Conservation (phyloP, 1,139 yeast genomes). For the Candida tunisiensis region DNA sequence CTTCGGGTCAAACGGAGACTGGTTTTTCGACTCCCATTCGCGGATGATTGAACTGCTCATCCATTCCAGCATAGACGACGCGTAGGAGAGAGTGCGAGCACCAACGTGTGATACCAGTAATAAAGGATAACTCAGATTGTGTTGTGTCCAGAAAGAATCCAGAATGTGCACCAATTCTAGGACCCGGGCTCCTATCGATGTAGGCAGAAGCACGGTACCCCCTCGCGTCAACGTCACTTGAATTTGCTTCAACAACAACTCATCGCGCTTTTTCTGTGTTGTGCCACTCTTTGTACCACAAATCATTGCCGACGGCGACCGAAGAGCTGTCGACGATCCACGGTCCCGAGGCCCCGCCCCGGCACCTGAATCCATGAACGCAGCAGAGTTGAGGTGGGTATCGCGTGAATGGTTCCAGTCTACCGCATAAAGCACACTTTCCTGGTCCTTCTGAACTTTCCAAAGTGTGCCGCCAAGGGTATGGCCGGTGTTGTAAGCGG, state of each 20-base stretch:
- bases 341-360: too few relatives aligned
- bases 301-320: slow-evolving; percentile 73
- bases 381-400: slow-evolving; percentile 67
- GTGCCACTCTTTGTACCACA: slow-evolving; percentile 60
- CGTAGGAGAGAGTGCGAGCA: slow-evolving; percentile 61
- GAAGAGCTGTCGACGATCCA: slow-evolving; percentile 47
- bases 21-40: slow-evolving; percentile 62
- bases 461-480: slow-evolving; percentile 86
- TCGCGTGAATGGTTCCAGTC: slow-evolving; percentile 94
- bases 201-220: slow-evolving; percentile 74
- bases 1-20: slow-evolving; percentile 47
- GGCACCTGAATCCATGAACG: slow-evolving; percentile 34
- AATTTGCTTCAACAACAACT: slow-evolving; percentile 38
- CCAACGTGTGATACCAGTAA: slow-evolving; percentile 66
- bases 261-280: slow-evolving; percentile 51
- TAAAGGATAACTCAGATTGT: slow-evolving; percentile 44
- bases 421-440: slow-evolving; percentile 73
- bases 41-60: slow-evolving; percentile 69
- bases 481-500: slow-evolving; percentile 89
- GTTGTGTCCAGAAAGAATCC: slow-evolving; percentile 39
- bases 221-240: slow-evolving; percentile 47
- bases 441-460: slow-evolving; percentile 59
- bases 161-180: slow-evolving; percentile 61
- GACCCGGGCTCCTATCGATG: slow-evolving; percentile 68
- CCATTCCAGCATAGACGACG: slow-evolving; percentile 89